These are phyloP conservation scores for Daedaleopsis nitida DNA, from an alignment of 768 basidiomycete species.

Conservation along the genomic window DNA sequence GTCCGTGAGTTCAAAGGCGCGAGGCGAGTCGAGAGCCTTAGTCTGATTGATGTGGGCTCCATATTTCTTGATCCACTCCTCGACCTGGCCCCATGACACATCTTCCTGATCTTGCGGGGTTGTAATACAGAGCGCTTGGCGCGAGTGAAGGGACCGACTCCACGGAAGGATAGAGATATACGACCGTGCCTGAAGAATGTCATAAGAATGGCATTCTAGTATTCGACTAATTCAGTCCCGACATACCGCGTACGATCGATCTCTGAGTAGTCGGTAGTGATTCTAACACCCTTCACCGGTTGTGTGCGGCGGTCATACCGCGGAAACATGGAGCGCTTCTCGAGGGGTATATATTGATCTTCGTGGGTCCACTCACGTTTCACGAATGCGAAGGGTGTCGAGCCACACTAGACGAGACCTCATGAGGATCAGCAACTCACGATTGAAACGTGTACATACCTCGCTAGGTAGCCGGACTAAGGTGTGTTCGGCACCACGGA, in stretches of 20 bases:
- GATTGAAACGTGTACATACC: background rate
- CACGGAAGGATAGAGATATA: too few species aligned
- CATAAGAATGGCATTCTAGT: too few species aligned
- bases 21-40: constrained; percentile 14
- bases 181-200: too few species aligned
- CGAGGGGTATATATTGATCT: constrained; percentile 45
- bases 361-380: constrained; percentile 42
- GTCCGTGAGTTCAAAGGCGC: constrained; percentile 23
- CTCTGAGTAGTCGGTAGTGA: constrained; percentile 30
- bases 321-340: constrained; percentile 33
- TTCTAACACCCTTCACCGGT: constrained; percentile 36
- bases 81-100: too few species aligned
- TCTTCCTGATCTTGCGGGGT: background rate
- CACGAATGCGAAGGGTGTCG: constrained; percentile 36
- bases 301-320: constrained; percentile 38
- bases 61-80: too few species aligned
- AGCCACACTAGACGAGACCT: constrained; percentile 23
- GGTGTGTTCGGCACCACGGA: constrained; percentile 44
- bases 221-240: too few species aligned
- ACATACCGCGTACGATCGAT: constrained; percentile 33
- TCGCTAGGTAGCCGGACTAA: constrained; percentile 49
- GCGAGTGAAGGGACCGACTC: too few species aligned
- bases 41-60: background rate
- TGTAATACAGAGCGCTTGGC: too few species aligned
- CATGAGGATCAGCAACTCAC: too few species aligned